Evolutionary conservation across 2,329 filamentous ascomycete genomes (phyloP).

Genomic region (Pseudogymnoascus sp.): DNA sequence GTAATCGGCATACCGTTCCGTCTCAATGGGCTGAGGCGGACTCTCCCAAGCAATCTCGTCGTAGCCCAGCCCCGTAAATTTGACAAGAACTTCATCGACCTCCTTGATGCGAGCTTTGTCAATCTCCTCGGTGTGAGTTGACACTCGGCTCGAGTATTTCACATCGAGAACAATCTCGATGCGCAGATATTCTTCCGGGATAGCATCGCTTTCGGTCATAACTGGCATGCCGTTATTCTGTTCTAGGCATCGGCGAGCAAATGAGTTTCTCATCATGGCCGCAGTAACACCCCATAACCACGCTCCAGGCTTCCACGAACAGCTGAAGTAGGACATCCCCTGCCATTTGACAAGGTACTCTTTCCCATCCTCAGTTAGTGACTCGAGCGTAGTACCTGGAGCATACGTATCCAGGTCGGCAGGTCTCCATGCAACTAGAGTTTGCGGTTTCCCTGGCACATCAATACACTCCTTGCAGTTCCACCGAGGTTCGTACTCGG

Average conservation of each 20-base stretch:
- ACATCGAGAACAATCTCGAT: slow-evolving; percentile 86
- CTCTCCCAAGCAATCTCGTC: slow-evolving; percentile 87
- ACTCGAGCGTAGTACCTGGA: slow-evolving; percentile 43
- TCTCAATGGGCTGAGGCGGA: slow-evolving; percentile 58
- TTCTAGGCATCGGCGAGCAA: slow-evolving; percentile 58
- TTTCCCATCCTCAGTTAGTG: slow-evolving; percentile 67
- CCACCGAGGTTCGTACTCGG: slow-evolving; percentile 70
- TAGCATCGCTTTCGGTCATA: slow-evolving; percentile 66
- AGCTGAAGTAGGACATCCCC: slow-evolving; percentile 69
- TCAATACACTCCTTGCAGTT: slow-evolving; percentile 70
- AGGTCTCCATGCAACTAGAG: slow-evolving; percentile 85
- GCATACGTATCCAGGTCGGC: slow-evolving; percentile 48
- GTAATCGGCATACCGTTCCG: slow-evolving; percentile 70
- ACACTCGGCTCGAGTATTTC: slow-evolving; percentile 50
- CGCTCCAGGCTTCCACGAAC: slow-evolving; percentile 77
- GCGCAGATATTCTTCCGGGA: slow-evolving; percentile 78
- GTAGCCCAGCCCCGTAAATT: slow-evolving; percentile 87
- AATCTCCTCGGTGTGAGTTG: slow-evolving; percentile 53
- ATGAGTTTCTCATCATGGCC: slow-evolving; percentile 60
- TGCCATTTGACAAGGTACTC: slow-evolving; percentile 93
- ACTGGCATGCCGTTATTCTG: slow-evolving; percentile 54
- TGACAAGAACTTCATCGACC: slow-evolving; percentile 70
- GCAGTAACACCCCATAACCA: slow-evolving; percentile 75
- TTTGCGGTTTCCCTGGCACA: slow-evolving; percentile 58
- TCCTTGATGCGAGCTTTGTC: slow-evolving; percentile 65